Evolutionary conservation across 2,329 filamentous ascomycete species (phyloP).

Genomic region (Zopfia rhizophila): DNA sequence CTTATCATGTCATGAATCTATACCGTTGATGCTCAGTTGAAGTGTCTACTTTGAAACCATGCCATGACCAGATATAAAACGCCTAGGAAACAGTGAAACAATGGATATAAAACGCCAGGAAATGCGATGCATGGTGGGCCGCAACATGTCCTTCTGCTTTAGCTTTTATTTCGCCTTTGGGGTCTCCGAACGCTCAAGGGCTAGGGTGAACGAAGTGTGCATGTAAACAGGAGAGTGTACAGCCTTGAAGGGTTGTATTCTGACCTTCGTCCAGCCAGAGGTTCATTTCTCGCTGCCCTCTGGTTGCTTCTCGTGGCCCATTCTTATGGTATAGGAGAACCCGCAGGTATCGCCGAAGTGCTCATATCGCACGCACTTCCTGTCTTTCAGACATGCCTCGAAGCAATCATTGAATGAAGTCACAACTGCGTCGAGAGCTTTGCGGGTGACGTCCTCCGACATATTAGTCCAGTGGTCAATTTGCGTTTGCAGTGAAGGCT

Average conservation of each 20-base stretch:
- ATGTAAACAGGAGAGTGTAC: conserved; percentile 39
- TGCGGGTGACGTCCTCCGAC: conserved; percentile 39
- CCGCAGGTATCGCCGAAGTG: conserved; percentile 41
- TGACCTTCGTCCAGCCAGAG: conserved; percentile 45
- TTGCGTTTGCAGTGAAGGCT: conserved; percentile 35
- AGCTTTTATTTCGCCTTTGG: no score
- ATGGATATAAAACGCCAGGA: no score
- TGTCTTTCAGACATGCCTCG: conserved; percentile 39
- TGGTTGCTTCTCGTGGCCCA: conserved; percentile 37
- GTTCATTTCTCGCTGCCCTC: conserved; percentile 34
- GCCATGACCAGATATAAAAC: no score
- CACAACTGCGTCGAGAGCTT: conserved; percentile 26
- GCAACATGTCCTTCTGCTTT: no score
- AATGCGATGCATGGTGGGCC: no score
- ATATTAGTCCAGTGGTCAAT: conserved; percentile 47
- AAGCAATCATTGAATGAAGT: conserved; percentile 42
- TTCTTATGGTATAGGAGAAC: conserved; percentile 38
- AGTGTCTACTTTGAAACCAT: no score
- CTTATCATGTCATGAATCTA: no score
- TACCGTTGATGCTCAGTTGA: no score
- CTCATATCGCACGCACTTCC: conserved; percentile 46
- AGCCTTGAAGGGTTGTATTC: conserved; percentile 43
- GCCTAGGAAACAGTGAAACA: no score
- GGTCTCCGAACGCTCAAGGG: conserved; percentile 36
- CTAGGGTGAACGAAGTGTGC: conserved; percentile 48